Base-by-base conservation (phyloP, 2,329 filamentous ascomycete species). In the Stachybotrys echinatus region DNA sequence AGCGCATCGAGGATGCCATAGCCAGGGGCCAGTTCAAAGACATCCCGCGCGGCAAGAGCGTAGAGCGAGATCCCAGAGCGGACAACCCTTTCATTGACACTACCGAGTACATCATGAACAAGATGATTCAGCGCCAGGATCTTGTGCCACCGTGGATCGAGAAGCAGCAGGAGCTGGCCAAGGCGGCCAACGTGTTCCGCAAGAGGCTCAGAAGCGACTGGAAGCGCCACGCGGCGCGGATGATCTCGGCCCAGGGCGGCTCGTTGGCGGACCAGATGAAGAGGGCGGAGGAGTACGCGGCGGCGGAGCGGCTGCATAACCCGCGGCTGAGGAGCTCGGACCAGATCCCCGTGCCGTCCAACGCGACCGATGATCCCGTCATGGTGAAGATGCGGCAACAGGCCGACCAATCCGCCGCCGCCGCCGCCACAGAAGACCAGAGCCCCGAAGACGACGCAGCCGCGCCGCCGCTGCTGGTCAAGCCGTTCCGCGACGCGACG, bases 101-200 rank as follows among this genome's bases (percentile, higher is more conserved):
- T 1, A 97, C 94, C 0, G 92, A 97, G 68, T 96, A 96, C 65
- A 89, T 97, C 60, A 87, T 97, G 87, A 97, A 99, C 71, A 94
- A 95, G 70, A 96, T 97, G 74, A 96, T 99, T 55, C 89, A 96
- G 70, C 87, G 88, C 51, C 94, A 99, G 68, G 92, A 96, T 19
- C 89, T 97, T 52, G 89, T 95, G 1, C 94, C 94, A 1, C 92
- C 92, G 0, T 99, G 94, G 94, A 97, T 99, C 52, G 94, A 99
- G 69, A 97, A 96, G 70, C 94, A 99, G 66, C 92, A 97, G 64
- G 91, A 96, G 61, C 73, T 97, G 6, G 78, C 84, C 12, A 83
- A 81, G 52, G 80, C 88, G 0, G 79, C 85, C 1, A 78, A 75
- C 12, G 75, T 77, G 1, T 96, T 99, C 63, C 80, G 94, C 2